phyloP scores from a whole-genome alignment of 1,284 basidiomycete genomes.

The Singerocomus inundabilis region DNA sequence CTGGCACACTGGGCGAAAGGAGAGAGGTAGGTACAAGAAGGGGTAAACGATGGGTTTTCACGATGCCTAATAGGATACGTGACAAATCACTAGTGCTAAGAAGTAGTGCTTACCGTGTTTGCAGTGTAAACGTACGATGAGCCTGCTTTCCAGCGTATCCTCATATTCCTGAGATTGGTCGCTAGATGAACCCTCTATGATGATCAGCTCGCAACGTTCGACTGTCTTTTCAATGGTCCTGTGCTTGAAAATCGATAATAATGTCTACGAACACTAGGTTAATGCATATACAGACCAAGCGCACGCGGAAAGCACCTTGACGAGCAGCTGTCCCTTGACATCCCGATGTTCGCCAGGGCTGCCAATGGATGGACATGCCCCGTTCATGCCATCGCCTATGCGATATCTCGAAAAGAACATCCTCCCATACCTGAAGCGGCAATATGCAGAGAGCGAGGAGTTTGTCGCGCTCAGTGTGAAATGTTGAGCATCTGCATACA shows the following conservation, averaged over 20 bases:
- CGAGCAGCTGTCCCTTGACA: conserved; percentile 62
- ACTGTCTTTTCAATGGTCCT: conserved; percentile 70
- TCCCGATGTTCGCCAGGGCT: conserved; percentile 32
- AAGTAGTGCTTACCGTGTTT: conserved; percentile 61
- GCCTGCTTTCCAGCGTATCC: conserved; percentile 66
- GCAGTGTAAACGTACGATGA: conserved; percentile 71
- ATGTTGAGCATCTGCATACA: conserved; percentile 59
- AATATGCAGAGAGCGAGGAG: conserved; percentile 75
- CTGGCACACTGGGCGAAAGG: conserved; percentile 59
- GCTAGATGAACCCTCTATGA: conserved; percentile 50
- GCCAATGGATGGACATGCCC: conserved; percentile 16
- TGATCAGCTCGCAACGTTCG: conserved; percentile 69
- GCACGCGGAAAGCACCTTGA: conserved; percentile 49
- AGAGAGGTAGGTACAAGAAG: conserved; percentile 56
- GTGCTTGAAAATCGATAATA: conserved; percentile 72
- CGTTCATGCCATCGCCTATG: conserved; percentile 35
- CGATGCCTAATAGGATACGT: conserved; percentile 50
- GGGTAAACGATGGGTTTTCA: conserved; percentile 74
- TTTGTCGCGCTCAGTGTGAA: conserved; percentile 71
- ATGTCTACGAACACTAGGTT: conserved; percentile 42
- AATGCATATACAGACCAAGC: conserved; percentile 1
- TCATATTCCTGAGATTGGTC: conserved; percentile 46
- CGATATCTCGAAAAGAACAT: conserved; percentile 70
- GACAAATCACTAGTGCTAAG: not conserved
- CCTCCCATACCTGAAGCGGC: conserved; percentile 67